A percentile compares a stretch with the other conserved stretches of the same genome.
Conservation (phyloP, 169 alveolate species). For the Eimeria acervulina region DNA sequence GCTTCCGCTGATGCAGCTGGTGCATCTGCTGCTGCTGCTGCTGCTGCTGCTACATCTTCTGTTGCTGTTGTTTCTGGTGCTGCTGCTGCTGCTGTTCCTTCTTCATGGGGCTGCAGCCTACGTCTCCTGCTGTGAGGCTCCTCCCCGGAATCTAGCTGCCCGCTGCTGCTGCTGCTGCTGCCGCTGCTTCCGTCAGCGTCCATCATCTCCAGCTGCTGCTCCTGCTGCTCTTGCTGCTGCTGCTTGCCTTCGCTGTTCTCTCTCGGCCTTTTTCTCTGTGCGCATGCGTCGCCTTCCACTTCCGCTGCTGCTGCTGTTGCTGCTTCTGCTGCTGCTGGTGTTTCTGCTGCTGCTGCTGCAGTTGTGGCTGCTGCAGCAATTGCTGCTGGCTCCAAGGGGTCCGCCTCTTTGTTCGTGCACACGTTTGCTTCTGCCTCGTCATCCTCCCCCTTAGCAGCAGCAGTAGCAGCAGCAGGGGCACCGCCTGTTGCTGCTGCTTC, state of each 20-base stretch:
- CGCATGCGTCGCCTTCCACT: background rate
- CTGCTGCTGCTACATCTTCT: slow-evolving; percentile 84
- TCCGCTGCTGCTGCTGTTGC: no score
- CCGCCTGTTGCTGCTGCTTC: background rate
- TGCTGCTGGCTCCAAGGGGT: background rate
- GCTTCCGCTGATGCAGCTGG: slow-evolving; percentile 27
- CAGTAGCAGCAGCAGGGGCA: background rate
- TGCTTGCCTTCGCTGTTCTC: background rate
- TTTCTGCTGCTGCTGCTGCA: no score
- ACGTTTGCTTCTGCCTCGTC: slow-evolving; percentile 49
- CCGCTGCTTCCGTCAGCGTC: slow-evolving; percentile 12
- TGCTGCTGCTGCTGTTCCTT: slow-evolving; percentile 60
- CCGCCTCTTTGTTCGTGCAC: background rate
- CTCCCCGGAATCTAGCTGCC: background rate
- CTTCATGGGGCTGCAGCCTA: background rate
- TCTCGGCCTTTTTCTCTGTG: background rate
- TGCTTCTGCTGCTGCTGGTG: no score
- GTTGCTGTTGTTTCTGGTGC: slow-evolving; percentile 1
- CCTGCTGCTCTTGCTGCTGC: slow-evolving; percentile 12
- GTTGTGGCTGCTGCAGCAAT: no score
- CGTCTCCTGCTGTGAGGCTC: background rate
- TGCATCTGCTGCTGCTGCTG: slow-evolving; percentile 50
- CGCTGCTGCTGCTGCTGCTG: background rate
- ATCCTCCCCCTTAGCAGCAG: background rate
- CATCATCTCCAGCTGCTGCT: background rate